A percentile compares a stretch with the other conserved stretches of the same genome.
Evolutionary conservation across 805 yeast genomes (phyloP).

Genomic region (Yamadazyma ubonensis): DNA sequence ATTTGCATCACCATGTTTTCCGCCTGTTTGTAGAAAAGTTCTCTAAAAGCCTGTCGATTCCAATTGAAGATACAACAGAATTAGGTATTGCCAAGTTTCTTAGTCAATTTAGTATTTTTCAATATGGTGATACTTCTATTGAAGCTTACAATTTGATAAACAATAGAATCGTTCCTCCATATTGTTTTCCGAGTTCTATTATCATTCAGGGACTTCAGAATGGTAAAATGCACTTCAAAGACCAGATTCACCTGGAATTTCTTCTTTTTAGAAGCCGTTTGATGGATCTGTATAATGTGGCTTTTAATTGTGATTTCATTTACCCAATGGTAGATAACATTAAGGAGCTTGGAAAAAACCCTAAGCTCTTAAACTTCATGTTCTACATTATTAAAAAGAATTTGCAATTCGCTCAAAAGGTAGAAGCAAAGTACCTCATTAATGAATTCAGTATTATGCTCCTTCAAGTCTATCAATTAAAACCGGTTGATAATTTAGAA

Average conservation of each 20-base stretch:
- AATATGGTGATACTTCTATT: not conserved
- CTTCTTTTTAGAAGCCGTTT: not conserved
- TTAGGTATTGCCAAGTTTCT: not conserved
- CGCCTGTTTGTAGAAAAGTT: not conserved
- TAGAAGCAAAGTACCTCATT: not conserved
- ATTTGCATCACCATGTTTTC: not conserved
- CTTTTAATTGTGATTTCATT: not conserved
- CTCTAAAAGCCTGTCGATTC: not conserved
- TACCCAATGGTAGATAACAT: not conserved
- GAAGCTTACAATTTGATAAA: slow-evolving; percentile 1
- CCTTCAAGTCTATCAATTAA: not conserved
- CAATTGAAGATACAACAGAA: not conserved
- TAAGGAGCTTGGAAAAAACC: not conserved
- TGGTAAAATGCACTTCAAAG: not conserved
- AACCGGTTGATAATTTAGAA: not conserved
- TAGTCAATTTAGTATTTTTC: not conserved
- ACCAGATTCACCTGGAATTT: not conserved
- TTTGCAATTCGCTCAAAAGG: not conserved
- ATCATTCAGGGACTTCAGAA: not conserved
- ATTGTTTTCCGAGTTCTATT: not conserved
- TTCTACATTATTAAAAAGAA: slow-evolving; percentile 2
- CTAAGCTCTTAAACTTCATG: not conserved
- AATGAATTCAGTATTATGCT: not conserved
- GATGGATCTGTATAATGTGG: not conserved
- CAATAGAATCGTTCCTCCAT: not conserved